Evolutionary conservation across 2,329 filamentous ascomycete genomes (phyloP), one percentile per base, ranked within the genome.

Genomic region (Pseudohalonectria lignicola): DNA sequence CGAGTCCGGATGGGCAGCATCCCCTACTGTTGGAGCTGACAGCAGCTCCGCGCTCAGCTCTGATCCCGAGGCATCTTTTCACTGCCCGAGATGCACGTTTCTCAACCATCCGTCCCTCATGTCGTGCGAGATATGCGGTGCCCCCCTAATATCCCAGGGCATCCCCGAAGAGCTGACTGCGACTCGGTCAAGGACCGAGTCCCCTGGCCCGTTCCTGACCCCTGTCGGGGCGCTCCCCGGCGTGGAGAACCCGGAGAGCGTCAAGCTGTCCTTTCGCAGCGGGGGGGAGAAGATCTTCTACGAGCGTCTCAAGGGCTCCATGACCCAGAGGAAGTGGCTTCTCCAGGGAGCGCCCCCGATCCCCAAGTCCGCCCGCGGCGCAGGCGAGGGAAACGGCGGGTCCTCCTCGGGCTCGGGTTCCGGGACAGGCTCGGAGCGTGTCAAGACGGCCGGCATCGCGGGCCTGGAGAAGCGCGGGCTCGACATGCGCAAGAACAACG

Each of bases 261-360:
- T 96, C 49, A 98, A 95, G 55, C 65, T 98, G 29, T 96, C 92
- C 0, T 98, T 98, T 49, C 80, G 92, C 23, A 76, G 69, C 25
- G 88, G 90, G 3, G 92, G 92, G 1, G 90, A 88, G 43, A 90
- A 87, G 59, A 81, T 86, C 5, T 94, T 98, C 46, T 79, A 84
- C 47, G 92, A 96, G 49, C 74, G 88, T 34, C 67, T 98, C 2
- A 96, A 94, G 52, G 79, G 79, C 6, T 83, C 87, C 8, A 74
- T 96, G 59, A 79, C 87, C 2, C 92, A 98, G 57, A 76, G 92
- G 12, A 96, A 96, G 66, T 98, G 92, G 92, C 71, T 98, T 3
- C 69, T 95, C 1, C 83, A 92, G 40, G 81, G 84, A 52, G 92
- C 92, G 1, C 92, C 92, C 2, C 87, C 90, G 0, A 77, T 92